Base-by-base conservation (phyloP, 306 rosid genomes). In the Pueraria montana region DNA sequence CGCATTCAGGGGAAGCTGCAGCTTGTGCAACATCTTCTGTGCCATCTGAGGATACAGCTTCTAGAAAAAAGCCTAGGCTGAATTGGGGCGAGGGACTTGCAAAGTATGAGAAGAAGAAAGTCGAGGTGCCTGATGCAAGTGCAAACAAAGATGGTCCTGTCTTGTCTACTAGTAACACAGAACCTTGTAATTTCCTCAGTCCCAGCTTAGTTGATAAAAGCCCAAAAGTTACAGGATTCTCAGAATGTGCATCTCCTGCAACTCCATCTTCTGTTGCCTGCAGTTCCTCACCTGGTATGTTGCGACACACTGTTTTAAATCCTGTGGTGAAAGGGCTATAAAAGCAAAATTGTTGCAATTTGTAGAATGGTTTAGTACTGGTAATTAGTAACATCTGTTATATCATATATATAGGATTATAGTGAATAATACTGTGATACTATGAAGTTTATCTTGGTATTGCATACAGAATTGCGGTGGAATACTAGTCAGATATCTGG, bases 11-110 rank as follows among this genome's bases (percentile, higher is more conserved):
- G 20, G 97, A 96, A 58, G 92, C 93, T 71, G 91, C 91, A 69
- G 88, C 92, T 8, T 91, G 97, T 79, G 89, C 78, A 59, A 88
- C 94, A 24, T 91, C 95, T 82, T 85, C 98, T 80, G 90, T 87
- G 16, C 94, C 91, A 13, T 90, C 82, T 43, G 98, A 91, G 65
- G 99, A 96, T 38, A 74, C 89, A 0, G 55, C 82, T 72, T 96
- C 98, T 20, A 87, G 94, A 83, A 96, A 96, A 91, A 96, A 96
- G 86, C 93, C 97, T 7, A 90, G 99, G 81, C 89, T 96, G 72
- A 90, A 90, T 49, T 96, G 99, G 99, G 99, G 99, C 1, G 99
- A 96, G 81, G 99, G 99, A 18, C 89, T 96, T 66, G 98, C 99
- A 14, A 96, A 94, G 92, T 96, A 91, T 63, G 99, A 96, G 93